phyloP scores from a whole-genome alignment of 768 basidiomycete genomes.

The Pleurotus ostreatus region DNA sequence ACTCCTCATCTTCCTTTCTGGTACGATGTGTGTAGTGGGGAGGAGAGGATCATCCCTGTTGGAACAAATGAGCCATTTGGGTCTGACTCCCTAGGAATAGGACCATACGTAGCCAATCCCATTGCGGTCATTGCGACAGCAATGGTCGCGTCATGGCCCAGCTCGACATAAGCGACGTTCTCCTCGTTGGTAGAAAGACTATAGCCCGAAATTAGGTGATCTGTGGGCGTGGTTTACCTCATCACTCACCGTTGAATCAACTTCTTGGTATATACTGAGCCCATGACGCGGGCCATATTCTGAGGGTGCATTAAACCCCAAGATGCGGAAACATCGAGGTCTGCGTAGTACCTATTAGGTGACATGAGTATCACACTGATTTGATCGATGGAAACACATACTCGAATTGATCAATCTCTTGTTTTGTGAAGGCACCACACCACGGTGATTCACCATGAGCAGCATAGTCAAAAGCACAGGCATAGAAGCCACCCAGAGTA shows the following conservation, averaged over 20 bases:
- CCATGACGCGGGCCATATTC: slow-evolving; percentile 29
- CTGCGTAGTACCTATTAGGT: slow-evolving; percentile 31
- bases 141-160: slow-evolving; percentile 38
- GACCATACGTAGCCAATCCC: slow-evolving; percentile 29
- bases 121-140: slow-evolving; percentile 32
- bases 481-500: slow-evolving; percentile 36
- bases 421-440: slow-evolving; percentile 31
- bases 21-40: slow-evolving; percentile 17
- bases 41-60: slow-evolving; percentile 29
- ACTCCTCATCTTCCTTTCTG: slow-evolving; percentile 31
- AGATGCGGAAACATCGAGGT: slow-evolving; percentile 30
- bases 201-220: slow-evolving; percentile 16
- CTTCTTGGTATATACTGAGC: slow-evolving; percentile 32
- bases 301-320: slow-evolving; percentile 30
- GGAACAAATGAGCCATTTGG: neutral
- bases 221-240: neutral
- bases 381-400: slow-evolving; percentile 13
- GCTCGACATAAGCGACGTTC: slow-evolving; percentile 32
- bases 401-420: slow-evolving; percentile 32
- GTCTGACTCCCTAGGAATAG: neutral
- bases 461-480: slow-evolving; percentile 39
- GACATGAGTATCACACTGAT: neutral
- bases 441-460: slow-evolving; percentile 32
- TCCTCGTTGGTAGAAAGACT: slow-evolving; percentile 28
- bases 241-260: slow-evolving; percentile 31